phyloP scores from a whole-genome alignment of 768 basidiomycete genomes.

The Podaxis carcinomalis region DNA sequence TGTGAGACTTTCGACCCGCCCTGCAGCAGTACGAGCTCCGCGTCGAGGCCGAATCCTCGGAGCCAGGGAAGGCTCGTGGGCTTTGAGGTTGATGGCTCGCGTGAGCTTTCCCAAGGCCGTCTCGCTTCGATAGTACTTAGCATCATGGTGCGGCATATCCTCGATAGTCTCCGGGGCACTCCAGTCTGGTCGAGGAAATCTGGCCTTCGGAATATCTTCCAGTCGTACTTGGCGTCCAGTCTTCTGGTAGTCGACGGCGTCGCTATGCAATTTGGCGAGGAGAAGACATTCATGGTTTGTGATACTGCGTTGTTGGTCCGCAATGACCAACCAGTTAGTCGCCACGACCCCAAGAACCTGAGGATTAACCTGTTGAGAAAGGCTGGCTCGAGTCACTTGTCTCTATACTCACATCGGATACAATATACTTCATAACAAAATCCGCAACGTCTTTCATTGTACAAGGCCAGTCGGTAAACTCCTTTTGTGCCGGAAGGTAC shows the following conservation, averaged over 20 bases:
- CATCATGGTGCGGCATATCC: constrained; percentile 19
- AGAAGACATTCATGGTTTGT: constrained; percentile 45
- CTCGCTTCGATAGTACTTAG: constrained; percentile 46
- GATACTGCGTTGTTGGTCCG: constrained; percentile 48
- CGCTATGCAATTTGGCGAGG: constrained; percentile 54
- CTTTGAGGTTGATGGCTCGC: constrained; percentile 46
- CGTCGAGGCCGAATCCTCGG: not conserved
- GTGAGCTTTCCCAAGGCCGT: constrained; percentile 59
- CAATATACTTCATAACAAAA: constrained; percentile 66
- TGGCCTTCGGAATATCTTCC: constrained; percentile 36
- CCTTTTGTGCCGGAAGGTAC: constrained; percentile 46
- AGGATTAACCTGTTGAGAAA: not conserved
- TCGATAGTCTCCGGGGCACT: constrained; percentile 53
- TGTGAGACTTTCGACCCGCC: not conserved
- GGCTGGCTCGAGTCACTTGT: not conserved
- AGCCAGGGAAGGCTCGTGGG: constrained; percentile 24
- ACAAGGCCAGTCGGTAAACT: constrained; percentile 38
- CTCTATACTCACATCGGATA: constrained; percentile 42
- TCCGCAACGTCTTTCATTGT: constrained; percentile 62
- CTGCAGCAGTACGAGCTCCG: not conserved
- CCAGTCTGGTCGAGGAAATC: constrained; percentile 53
- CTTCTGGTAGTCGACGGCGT: constrained; percentile 66
- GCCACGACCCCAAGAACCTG: constrained; percentile 58
- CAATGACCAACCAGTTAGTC: constrained; percentile 57
- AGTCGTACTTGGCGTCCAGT: constrained; percentile 42